Conservation (phyloP, 2,329 filamentous ascomycete genomes). For the Tolypocladium paradoxum region DNA sequence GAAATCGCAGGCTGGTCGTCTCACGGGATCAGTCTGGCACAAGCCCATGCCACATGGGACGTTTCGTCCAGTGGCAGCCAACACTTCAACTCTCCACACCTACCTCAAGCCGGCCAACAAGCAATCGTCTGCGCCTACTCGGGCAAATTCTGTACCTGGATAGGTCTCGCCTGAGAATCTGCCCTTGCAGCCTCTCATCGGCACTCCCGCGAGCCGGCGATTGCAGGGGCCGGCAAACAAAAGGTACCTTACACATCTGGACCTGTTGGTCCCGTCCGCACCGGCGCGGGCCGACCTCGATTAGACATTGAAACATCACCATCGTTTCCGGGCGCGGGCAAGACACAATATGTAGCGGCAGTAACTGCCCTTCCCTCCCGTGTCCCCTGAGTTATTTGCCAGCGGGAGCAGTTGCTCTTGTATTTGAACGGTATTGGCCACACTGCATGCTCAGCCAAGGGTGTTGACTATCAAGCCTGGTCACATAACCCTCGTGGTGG, state of each 20-base stretch:
- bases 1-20: background rate
- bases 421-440: too few relatives aligned
- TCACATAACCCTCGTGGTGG: background rate
- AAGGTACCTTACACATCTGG: background rate
- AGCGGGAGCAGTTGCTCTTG: background rate
- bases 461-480: too few relatives aligned
- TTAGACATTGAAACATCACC: background rate
- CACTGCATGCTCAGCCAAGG: too few relatives aligned
- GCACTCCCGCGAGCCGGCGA: too few relatives aligned
- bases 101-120: background rate
- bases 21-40: conserved; percentile 2
- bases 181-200: background rate
- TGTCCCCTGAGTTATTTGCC: background rate
- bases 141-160: too few relatives aligned
- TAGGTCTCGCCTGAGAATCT: background rate
- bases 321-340: too few relatives aligned
- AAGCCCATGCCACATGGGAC: conserved; percentile 1
- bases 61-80: background rate
- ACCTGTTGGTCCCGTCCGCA: background rate
- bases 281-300: background rate
- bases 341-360: too few relatives aligned
- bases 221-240: too few relatives aligned
- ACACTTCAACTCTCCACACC: background rate
- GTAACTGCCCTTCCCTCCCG: background rate
- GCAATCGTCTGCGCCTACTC: background rate